phyloP scores from a whole-genome alignment of 345 rosid species.

The Cardamine occulta region DNA sequence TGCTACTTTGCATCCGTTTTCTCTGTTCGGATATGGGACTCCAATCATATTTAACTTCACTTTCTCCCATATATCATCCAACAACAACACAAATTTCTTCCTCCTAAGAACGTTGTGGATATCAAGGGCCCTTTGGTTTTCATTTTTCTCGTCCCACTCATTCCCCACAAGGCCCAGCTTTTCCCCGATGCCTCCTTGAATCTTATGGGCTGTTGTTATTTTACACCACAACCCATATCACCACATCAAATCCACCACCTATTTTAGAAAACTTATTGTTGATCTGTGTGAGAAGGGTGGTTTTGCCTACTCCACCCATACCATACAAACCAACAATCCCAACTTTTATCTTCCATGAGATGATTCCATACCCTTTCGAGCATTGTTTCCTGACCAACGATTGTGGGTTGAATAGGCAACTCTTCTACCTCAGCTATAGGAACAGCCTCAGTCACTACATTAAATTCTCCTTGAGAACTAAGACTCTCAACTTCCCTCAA shows the following conservation, averaged over 20 bases:
- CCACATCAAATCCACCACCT: no score
- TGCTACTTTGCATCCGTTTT: neutral
- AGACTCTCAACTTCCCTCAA: conserved; percentile 1
- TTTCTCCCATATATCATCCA: conserved; percentile 13
- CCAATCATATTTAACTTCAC: neutral
- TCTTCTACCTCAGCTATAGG: neutral
- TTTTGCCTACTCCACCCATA: no score
- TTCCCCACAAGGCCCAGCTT: neutral
- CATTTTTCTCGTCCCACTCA: neutral
- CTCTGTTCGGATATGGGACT: neutral
- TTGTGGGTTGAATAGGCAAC: neutral
- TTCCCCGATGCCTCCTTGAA: neutral
- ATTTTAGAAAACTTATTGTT: no score
- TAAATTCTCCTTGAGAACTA: neutral
- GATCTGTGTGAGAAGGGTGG: no score
- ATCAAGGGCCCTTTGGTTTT: neutral
- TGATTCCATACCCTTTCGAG: no score
- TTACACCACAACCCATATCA: no score
- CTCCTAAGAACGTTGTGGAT: neutral
- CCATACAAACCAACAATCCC: no score
- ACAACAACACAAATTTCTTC: neutral
- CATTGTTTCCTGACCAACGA: no score
- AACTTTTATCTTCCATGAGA: no score
- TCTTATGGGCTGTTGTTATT: neutral
- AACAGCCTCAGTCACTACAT: neutral